Percentiles rank a stretch among this genome's conserved stretches.
phyloP scores from a whole-genome alignment of 495 filamentous ascomycete species.

The Penicillium steckii region DNA sequence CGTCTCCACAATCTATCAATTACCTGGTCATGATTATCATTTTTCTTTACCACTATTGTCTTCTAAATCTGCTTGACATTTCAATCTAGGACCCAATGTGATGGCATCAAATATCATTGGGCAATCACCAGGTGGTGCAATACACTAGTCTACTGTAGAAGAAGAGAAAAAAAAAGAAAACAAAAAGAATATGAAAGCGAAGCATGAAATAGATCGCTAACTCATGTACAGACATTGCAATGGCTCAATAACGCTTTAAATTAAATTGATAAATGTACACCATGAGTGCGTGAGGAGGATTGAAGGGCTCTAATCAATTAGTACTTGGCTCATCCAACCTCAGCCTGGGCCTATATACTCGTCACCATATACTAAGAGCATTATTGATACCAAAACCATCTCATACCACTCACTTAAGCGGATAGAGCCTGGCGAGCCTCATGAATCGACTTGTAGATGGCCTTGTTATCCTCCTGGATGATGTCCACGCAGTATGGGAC shows the following conservation, averaged over 20 bases:
- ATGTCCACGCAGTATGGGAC: conserved; percentile 5
- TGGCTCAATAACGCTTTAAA: conserved; percentile 1
- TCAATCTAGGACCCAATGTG: too few species aligned
- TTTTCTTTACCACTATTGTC: too few species aligned
- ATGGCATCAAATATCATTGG: too few species aligned
- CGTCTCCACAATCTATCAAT: conserved; percentile 12
- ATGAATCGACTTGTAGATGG: conserved; percentile 7
- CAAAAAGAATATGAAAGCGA: not conserved
- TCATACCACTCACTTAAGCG: not conserved
- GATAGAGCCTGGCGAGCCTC: conserved; percentile 1
- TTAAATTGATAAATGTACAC: conserved; percentile 1
- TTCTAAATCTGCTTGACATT: too few species aligned
- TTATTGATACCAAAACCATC: conserved; percentile 1
- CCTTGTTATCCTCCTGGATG: conserved; percentile 3
- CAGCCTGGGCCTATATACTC: not conserved
- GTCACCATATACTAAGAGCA: not conserved
- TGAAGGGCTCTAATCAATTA: not conserved
- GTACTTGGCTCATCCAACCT: not conserved
- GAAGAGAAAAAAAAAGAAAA: not conserved
- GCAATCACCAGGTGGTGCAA: too few species aligned
- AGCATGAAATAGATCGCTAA: not conserved
- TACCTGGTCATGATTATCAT: conserved; percentile 4
- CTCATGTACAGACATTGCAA: not conserved
- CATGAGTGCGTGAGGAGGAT: not conserved
- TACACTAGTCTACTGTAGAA: not conserved